A percentile compares a stretch with the other conserved stretches of the same genome.
Evolutionary conservation across 306 rosid species (phyloP).

Genomic region (Dryas alaskensis): DNA sequence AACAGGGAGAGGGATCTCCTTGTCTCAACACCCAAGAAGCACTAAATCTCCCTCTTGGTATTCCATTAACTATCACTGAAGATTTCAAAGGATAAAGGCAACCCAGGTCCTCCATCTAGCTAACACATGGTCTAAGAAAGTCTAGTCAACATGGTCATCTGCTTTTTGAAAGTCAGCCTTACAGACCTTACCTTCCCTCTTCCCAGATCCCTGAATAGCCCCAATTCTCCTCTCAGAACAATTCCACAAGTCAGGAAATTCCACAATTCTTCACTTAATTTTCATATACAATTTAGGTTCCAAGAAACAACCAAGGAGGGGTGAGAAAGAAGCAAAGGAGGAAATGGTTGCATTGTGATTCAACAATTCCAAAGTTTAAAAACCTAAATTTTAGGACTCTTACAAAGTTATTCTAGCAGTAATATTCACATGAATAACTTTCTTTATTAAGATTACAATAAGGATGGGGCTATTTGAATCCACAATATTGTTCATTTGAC

Average conservation of each 20-base stretch:
- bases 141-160: too few species aligned
- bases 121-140: too few species aligned
- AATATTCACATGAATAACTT: background rate
- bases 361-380: background rate
- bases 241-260: background rate
- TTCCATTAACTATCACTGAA: too few species aligned
- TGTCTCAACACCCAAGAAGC: too few species aligned
- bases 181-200: too few species aligned
- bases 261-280: background rate
- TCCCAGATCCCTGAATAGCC: background rate
- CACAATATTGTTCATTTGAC: too few species aligned
- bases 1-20: too few species aligned
- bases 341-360: background rate
- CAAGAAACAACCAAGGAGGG: background rate
- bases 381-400: background rate
- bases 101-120: too few species aligned
- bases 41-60: too few species aligned
- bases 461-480: too few species aligned
- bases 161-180: too few species aligned
- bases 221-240: background rate
- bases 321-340: background rate
- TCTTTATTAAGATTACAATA: background rate
- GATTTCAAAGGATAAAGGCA: too few species aligned
- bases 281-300: background rate
- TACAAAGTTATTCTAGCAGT: background rate